Evolutionary conservation across 2,329 filamentous ascomycete species (phyloP).

Genomic region (Verticillium dahliae): DNA sequence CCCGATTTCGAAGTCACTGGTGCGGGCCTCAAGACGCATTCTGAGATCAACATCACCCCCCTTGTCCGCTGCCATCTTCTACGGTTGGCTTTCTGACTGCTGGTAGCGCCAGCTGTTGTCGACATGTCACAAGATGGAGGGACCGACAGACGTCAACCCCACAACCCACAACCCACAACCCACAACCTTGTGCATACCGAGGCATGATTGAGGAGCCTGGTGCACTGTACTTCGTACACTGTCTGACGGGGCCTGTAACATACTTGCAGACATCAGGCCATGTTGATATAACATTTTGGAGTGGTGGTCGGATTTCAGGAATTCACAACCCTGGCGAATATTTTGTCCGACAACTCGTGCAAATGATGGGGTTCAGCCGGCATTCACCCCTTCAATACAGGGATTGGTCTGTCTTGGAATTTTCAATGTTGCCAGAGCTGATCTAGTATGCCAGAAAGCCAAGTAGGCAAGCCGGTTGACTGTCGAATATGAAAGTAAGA

Average conservation of each 20-base stretch:
- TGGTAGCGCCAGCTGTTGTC: not conserved
- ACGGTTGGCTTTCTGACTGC: not conserved
- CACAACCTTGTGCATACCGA: not conserved
- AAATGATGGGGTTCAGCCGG: not conserved
- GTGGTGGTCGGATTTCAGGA: not conserved
- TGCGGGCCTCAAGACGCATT: too few relatives aligned
- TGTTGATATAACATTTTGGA: not conserved
- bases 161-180: too few relatives aligned
- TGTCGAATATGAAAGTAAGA: too few relatives aligned
- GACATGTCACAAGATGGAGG: not conserved
- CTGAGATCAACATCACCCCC: too few relatives aligned
- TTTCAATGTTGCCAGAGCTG: too few relatives aligned
- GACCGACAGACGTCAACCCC: not conserved
- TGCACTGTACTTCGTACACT: not conserved
- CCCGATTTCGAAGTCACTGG: not conserved
- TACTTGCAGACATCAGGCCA: not conserved
- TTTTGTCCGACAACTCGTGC: not conserved
- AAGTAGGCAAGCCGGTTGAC: too few relatives aligned
- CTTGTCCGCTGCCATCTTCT: too few relatives aligned
- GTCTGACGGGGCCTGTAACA: not conserved
- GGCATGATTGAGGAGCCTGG: not conserved
- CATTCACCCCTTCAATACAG: not conserved
- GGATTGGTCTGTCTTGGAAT: not conserved
- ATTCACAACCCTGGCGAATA: not conserved
- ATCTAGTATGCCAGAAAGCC: too few relatives aligned